Evolutionary conservation across 2,329 filamentous ascomycete species (phyloP).

Genomic region (Daldinia sp.): DNA sequence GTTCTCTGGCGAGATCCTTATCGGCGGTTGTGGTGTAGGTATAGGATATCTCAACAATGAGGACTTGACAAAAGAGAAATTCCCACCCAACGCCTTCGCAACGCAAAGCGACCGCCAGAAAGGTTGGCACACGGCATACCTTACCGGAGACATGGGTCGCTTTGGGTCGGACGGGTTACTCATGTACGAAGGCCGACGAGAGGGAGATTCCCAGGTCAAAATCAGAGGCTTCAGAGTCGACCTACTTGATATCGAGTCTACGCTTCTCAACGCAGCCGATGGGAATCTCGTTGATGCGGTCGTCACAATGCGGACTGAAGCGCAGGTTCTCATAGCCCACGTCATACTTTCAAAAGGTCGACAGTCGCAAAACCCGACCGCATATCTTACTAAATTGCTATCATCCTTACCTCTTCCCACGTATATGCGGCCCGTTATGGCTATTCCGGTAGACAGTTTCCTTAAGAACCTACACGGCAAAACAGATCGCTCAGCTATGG

Average conservation of each 20-base stretch:
- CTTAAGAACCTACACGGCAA: constrained; percentile 27
- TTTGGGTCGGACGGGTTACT: constrained; percentile 49
- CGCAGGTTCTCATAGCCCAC: not conserved
- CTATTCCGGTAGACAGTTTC: constrained; percentile 12
- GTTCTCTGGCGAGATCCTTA: constrained; percentile 17
- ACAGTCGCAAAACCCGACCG: no score
- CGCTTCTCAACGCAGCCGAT: constrained; percentile 22
- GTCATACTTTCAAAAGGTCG: no score
- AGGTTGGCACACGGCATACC: constrained; percentile 11
- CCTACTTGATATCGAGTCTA: constrained; percentile 48
- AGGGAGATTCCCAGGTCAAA: constrained; percentile 48
- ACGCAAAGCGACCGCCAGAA: not conserved
- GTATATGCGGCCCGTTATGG: constrained; percentile 30
- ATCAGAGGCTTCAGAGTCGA: constrained; percentile 47
- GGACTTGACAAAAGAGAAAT: constrained; percentile 1
- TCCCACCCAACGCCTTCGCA: constrained; percentile 15
- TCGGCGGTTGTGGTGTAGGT: constrained; percentile 19
- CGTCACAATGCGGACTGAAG: constrained; percentile 21
- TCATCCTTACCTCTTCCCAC: constrained; percentile 20
- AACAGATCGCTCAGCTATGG: constrained; percentile 25
- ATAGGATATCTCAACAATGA: constrained; percentile 18
- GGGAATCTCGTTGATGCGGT: constrained; percentile 23
- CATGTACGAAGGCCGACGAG: constrained; percentile 49
- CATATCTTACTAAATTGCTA: no score
- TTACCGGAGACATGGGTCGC: constrained; percentile 53